A percentile compares a stretch with the other conserved stretches of the same genome.
Evolutionary conservation across 163 green algal species (phyloP).

Genomic region (Scenedesmus sp.): DNA sequence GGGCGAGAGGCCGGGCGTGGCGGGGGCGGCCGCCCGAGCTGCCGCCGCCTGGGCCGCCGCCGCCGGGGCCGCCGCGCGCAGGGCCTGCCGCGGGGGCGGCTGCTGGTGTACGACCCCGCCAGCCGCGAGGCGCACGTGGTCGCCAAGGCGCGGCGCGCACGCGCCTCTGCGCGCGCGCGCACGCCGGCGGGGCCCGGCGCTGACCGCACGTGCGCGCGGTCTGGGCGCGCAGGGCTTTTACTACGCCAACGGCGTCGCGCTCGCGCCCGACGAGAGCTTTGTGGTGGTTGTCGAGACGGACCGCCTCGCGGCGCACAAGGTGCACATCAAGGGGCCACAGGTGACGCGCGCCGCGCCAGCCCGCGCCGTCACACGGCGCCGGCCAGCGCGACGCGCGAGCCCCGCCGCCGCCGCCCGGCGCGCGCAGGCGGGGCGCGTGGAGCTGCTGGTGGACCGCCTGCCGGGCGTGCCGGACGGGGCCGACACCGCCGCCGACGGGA

Average conservation of each 20-base stretch:
- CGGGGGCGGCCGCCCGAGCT: too few relatives aligned
- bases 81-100: constrained; percentile 63
- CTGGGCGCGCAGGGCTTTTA: constrained; percentile 29
- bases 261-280: constrained; percentile 69
- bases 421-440: constrained; percentile 49
- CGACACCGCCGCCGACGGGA: constrained; percentile 47
- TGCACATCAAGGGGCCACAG: constrained; percentile 46
- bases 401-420: background rate
- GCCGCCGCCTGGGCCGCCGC: too few relatives aligned
- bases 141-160: background rate
- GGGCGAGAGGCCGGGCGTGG: too few relatives aligned
- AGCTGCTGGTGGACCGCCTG: constrained; percentile 66
- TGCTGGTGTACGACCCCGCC: constrained; percentile 66
- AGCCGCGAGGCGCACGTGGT: constrained; percentile 62
- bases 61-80: too few relatives aligned
- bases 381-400: background rate
- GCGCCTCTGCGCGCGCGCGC: too few relatives aligned
- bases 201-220: background rate
- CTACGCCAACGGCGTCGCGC: constrained; percentile 79
- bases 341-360: background rate
- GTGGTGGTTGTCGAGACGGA: constrained; percentile 75
- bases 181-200: background rate
- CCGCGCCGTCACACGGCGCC: background rate
- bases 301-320: constrained; percentile 52
- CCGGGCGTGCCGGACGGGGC: constrained; percentile 71